Evolutionary conservation across 2,329 filamentous ascomycete species (phyloP).

Genomic region (Pseudocercospora fuligena): DNA sequence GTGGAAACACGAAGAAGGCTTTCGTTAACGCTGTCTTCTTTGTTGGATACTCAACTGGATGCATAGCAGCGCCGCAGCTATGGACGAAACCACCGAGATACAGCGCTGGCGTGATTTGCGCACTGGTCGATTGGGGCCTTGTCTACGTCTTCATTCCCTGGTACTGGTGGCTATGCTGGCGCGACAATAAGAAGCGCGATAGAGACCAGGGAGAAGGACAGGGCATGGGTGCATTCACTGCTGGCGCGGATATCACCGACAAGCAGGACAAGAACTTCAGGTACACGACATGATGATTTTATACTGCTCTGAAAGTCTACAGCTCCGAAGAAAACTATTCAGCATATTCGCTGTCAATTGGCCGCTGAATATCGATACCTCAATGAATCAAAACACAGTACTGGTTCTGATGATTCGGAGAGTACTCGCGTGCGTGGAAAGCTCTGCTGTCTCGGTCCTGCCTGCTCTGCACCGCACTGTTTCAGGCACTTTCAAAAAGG

Average conservation of each 20-base stretch:
- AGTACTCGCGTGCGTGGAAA: too few relatives aligned
- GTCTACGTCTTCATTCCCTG: conserved; percentile 41
- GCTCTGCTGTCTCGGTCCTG: too few relatives aligned
- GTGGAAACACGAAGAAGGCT: conserved; percentile 58
- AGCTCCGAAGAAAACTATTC: too few relatives aligned
- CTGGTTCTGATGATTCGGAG: too few relatives aligned
- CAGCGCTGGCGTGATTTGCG: conserved; percentile 53
- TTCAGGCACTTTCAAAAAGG: too few relatives aligned
- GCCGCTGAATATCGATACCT: too few relatives aligned
- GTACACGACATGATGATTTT: conserved; percentile 34
- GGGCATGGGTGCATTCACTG: conserved; percentile 14
- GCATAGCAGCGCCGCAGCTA: conserved; percentile 55
- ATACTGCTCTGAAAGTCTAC: too few relatives aligned
- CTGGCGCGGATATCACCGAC: conserved; percentile 42
- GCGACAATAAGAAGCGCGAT: conserved; percentile 44
- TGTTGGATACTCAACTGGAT: conserved; percentile 55
- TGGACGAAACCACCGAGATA: conserved; percentile 54
- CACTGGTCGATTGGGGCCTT: conserved; percentile 51
- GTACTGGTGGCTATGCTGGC: conserved; percentile 44
- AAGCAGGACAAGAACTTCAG: conserved; percentile 44
- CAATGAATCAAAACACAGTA: too few relatives aligned
- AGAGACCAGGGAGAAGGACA: conserved; percentile 16
- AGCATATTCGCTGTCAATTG: too few relatives aligned
- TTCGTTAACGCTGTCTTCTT: conserved; percentile 56
- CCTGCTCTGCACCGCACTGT: too few relatives aligned